These are phyloP conservation scores for Metschnikowia shivogae DNA, from an alignment of 805 yeast species.

Conservation along the genomic window DNA sequence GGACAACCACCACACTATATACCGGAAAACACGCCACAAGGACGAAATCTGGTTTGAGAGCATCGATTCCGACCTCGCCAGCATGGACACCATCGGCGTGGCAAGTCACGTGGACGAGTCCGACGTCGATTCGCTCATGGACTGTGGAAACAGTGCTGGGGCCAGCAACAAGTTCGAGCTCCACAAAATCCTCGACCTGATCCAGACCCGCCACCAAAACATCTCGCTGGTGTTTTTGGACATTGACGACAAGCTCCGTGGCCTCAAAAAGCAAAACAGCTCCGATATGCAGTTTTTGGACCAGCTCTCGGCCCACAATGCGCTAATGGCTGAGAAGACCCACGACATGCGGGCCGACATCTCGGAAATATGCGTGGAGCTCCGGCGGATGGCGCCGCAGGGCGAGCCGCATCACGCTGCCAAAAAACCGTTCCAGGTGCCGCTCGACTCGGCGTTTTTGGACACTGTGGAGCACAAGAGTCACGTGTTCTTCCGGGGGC, in stretches of 20 bases:
- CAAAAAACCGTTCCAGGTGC: neutral
- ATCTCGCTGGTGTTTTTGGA: slow-evolving; percentile 8
- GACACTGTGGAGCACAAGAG: neutral
- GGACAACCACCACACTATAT: slow-evolving; percentile 10
- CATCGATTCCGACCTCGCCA: slow-evolving; percentile 4
- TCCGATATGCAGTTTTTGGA: slow-evolving; percentile 14
- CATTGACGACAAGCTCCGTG: slow-evolving; percentile 7
- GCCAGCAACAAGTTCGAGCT: slow-evolving; percentile 8
- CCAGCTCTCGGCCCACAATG: slow-evolving; percentile 12
- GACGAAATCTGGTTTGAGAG: neutral
- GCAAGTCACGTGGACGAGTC: slow-evolving; percentile 9
- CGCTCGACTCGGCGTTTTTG: slow-evolving; percentile 2
- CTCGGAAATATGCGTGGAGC: slow-evolving; percentile 4
- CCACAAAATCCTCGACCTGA: slow-evolving; percentile 9
- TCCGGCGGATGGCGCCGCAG: slow-evolving; percentile 7
- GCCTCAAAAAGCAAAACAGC: slow-evolving; percentile 11
- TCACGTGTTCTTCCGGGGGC: neutral
- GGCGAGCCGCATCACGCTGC: neutral
- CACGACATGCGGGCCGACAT: slow-evolving; percentile 15
- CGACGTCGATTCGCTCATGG: slow-evolving; percentile 23
- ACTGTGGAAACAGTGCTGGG: slow-evolving; percentile 3
- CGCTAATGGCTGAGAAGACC: slow-evolving; percentile 13
- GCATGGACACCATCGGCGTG: slow-evolving; percentile 5
- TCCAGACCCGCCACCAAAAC: slow-evolving; percentile 10
- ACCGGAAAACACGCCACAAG: neutral